Evolutionary conservation across 352 stramenopile genomes (phyloP).

Genomic region (Phytopythium vexans): DNA sequence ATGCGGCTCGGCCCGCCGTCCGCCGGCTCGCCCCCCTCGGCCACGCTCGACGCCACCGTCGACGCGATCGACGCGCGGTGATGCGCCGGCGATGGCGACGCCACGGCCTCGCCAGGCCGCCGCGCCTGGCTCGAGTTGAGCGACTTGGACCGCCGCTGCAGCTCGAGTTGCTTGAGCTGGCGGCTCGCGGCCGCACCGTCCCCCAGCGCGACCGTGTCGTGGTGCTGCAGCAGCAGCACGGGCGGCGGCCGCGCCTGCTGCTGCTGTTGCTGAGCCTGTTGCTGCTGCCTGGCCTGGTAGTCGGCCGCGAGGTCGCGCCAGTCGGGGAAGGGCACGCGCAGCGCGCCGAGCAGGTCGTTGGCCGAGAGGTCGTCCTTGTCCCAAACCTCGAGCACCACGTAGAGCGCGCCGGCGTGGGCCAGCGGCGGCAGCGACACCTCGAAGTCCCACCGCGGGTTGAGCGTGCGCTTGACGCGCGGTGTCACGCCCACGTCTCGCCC

Average conservation of each 20-base stretch:
- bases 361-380: slow-evolving; percentile 69
- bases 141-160: slow-evolving; percentile 30
- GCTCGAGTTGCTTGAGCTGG: slow-evolving; percentile 23
- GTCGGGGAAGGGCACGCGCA: slow-evolving; percentile 71
- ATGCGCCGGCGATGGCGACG: slow-evolving; percentile 10
- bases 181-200: slow-evolving; percentile 14
- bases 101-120: slow-evolving; percentile 5
- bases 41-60: slow-evolving; percentile 4
- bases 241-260: slow-evolving; percentile 4
- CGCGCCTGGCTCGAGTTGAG: slow-evolving; percentile 45
- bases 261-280: slow-evolving; percentile 5
- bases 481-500: slow-evolving; percentile 65
- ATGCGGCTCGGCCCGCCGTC: slow-evolving; percentile 22
- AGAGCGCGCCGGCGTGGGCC: slow-evolving; percentile 44
- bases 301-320: slow-evolving; percentile 52
- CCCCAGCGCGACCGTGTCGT: slow-evolving; percentile 4
- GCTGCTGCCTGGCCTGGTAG: slow-evolving; percentile 29
- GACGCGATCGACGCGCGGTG: slow-evolving; percentile 15
- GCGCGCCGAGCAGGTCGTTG: slow-evolving; percentile 62
- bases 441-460: slow-evolving; percentile 77
- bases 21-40: slow-evolving; percentile 1
- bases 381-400: slow-evolving; percentile 70
- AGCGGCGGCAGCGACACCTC: slow-evolving; percentile 55
- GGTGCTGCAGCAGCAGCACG: background rate
- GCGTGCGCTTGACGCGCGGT: slow-evolving; percentile 63